Percentiles rank a stretch among this genome's conserved stretches.
phyloP scores from a whole-genome alignment of 202 grass and related monocot species.

The Brachypodium distachyon region DNA sequence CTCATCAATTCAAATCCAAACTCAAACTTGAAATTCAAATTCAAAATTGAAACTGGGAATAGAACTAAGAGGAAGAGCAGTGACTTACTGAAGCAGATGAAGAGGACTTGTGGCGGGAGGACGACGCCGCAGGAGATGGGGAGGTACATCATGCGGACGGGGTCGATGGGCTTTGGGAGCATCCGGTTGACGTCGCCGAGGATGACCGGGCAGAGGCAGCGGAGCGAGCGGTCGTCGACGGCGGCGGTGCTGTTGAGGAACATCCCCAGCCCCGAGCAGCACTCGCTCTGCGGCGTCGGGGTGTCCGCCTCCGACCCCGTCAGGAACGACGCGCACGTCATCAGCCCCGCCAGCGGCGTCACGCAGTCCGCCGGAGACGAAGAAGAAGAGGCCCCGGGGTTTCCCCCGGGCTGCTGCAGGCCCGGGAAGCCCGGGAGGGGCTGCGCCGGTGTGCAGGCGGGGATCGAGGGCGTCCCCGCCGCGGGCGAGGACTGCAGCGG shows the following conservation, averaged over 20 bases:
- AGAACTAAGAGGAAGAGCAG: not conserved
- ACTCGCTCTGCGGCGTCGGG: conserved; percentile 39
- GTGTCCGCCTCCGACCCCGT: conserved; percentile 26
- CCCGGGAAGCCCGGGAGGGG: conserved; percentile 22
- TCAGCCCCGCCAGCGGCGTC: conserved; percentile 36
- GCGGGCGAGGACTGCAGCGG: not conserved
- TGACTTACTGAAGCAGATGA: conserved; percentile 31
- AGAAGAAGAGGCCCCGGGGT: no score
- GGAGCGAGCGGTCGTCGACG: conserved; percentile 23
- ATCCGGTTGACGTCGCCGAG: conserved; percentile 39
- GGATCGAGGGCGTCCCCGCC: no score
- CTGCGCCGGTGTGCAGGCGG: not conserved
- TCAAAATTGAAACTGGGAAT: not conserved
- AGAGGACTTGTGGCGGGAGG: conserved; percentile 38
- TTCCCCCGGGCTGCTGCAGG: not conserved
- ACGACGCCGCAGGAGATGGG: conserved; percentile 41
- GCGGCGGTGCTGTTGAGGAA: conserved; percentile 35
- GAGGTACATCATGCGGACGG: conserved; percentile 41
- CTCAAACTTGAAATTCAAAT: no score
- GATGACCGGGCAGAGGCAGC: conserved; percentile 41
- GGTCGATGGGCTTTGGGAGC: conserved; percentile 36
- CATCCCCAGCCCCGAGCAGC: conserved; percentile 19
- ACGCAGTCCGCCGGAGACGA: conserved; percentile 32
- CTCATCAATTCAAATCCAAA: not conserved
- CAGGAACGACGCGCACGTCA: conserved; percentile 43